Conservation (phyloP, 2,329 filamentous ascomycete species). For the Nigrospora oryzae region DNA sequence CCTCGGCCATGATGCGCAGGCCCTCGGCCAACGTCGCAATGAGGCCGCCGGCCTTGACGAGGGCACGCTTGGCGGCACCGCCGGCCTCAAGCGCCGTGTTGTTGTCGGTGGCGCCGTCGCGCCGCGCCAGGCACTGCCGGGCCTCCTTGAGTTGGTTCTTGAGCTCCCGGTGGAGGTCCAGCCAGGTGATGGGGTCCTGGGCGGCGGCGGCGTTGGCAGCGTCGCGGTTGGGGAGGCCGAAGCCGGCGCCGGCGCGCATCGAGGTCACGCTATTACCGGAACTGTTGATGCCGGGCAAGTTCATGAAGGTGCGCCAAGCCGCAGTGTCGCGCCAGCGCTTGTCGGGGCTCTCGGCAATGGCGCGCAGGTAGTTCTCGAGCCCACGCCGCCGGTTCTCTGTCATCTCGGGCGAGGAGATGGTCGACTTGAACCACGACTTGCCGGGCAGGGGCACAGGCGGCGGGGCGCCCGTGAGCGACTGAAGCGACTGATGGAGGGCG, state of each 20-base stretch:
- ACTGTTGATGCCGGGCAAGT: slow-evolving; percentile 48
- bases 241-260: slow-evolving; percentile 34
- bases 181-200: slow-evolving; percentile 60
- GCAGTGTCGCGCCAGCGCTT: slow-evolving; percentile 66
- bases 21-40: slow-evolving; percentile 59
- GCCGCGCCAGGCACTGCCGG: slow-evolving; percentile 53
- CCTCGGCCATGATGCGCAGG: slow-evolving; percentile 46
- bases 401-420: slow-evolving; percentile 58
- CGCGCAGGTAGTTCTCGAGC: slow-evolving; percentile 63
- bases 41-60: slow-evolving; percentile 60
- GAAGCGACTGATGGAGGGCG: slow-evolving; percentile 55
- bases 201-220: slow-evolving; percentile 32
- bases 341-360: slow-evolving; percentile 66
- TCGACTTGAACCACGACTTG: slow-evolving; percentile 73
- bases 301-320: slow-evolving; percentile 66
- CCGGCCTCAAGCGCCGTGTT: slow-evolving; percentile 50
- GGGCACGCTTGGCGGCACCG: slow-evolving; percentile 64
- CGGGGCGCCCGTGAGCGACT: slow-evolving; percentile 47
- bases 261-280: slow-evolving; percentile 38
- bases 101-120: slow-evolving; percentile 51
- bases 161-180: slow-evolving; percentile 67
- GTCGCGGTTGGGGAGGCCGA: slow-evolving; percentile 17
- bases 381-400: slow-evolving; percentile 61
- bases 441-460: slow-evolving; percentile 61
- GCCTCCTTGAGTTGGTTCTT: slow-evolving; percentile 64